Percentiles rank a stretch among this genome's conserved stretches.
Conservation (phyloP, 306 rosid genomes). For the Begonia loranthoides region DNA sequence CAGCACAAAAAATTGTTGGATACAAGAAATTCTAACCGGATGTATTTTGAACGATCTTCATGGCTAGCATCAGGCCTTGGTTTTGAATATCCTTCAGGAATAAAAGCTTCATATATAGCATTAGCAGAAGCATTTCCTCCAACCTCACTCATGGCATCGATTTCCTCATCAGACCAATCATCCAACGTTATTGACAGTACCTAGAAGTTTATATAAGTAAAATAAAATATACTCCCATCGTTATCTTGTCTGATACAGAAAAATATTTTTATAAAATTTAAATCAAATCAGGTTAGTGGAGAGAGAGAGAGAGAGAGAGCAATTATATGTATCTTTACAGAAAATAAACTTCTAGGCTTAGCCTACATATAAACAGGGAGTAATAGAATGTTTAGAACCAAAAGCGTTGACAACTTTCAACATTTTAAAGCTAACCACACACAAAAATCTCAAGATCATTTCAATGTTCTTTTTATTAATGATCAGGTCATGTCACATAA, state of each 20-base stretch:
- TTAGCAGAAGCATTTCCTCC: conserved; percentile 94
- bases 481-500: no score
- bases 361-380: not conserved
- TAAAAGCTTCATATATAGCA: conserved; percentile 82
- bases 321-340: not conserved
- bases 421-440: no score
- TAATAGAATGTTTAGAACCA: no score
- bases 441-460: no score
- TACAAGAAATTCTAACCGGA: conserved; percentile 42
- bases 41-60: conserved; percentile 60
- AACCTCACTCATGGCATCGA: conserved; percentile 83
- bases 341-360: not conserved
- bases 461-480: no score
- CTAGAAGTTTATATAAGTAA: conserved; percentile 21
- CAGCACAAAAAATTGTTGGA: no score
- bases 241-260: conserved; percentile 1
- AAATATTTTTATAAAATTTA: not conserved
- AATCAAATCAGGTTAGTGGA: no score
- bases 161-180: conserved; percentile 92
- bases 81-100: conserved; percentile 69
- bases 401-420: no score
- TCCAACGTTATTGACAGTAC: conserved; percentile 85
- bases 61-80: conserved; percentile 66
- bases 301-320: no score
- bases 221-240: not conserved